Evolutionary conservation across 345 rosid species (phyloP).

Genomic region (Sisymbrium altissimum): DNA sequence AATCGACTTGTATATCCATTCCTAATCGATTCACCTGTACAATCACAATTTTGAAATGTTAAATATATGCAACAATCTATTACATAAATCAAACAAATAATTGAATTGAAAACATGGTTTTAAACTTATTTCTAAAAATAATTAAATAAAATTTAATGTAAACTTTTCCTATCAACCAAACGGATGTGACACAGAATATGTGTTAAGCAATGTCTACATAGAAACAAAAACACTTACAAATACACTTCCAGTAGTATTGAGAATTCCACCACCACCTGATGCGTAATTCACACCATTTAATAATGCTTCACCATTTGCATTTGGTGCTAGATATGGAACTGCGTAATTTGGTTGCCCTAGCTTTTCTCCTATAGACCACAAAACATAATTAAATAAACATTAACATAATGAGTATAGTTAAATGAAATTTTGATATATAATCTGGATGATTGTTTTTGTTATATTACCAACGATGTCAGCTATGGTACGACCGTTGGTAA

Average conservation of each 20-base stretch:
- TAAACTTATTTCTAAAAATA: neutral
- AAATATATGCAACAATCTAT: neutral
- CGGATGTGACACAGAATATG: neutral
- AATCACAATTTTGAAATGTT: conserved; percentile 1
- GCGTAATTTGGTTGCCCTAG: conserved; percentile 69
- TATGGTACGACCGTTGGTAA: conserved; percentile 85
- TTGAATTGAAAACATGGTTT: neutral
- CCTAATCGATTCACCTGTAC: conserved; percentile 74
- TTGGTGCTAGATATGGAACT: conserved; percentile 69
- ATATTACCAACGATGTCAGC: conserved; percentile 72
- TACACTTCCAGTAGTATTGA: conserved; percentile 92
- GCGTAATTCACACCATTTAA: conserved; percentile 80
- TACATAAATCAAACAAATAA: neutral
- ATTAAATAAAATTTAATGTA: neutral
- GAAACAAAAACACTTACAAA: conserved; percentile 45
- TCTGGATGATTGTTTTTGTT: too few relatives aligned
- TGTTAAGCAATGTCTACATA: neutral
- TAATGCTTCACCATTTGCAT: conserved; percentile 66
- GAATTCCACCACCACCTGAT: conserved; percentile 90
- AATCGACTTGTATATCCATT: conserved; percentile 85
- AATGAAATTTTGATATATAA: too few relatives aligned
- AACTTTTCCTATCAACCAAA: conserved; percentile 23
- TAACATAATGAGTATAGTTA: too few relatives aligned
- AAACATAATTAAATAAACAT: neutral
- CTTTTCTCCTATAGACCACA: conserved; percentile 57